Conservation (phyloP, 129 eudicot species). For the Escallonia herrerae region DNA sequence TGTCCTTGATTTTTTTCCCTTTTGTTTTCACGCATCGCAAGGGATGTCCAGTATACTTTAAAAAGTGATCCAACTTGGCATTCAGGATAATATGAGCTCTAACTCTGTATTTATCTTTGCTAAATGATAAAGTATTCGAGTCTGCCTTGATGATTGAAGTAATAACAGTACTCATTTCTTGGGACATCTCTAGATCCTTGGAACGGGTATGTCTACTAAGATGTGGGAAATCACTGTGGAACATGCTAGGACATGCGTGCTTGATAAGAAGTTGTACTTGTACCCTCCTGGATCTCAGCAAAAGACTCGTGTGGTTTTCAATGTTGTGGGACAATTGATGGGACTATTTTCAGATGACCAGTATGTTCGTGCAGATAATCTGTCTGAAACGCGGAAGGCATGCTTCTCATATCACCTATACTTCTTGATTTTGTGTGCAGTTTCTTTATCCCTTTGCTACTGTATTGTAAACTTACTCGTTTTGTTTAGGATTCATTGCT, state of each 20-base stretch:
- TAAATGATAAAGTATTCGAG: neutral
- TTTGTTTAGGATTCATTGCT: too few species aligned
- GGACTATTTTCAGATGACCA: slow-evolving; percentile 58
- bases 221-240: slow-evolving; percentile 55
- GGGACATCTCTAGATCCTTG: slow-evolving; percentile 56
- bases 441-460: neutral
- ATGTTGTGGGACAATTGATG: slow-evolving; percentile 66
- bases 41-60: too few species aligned
- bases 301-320: slow-evolving; percentile 65
- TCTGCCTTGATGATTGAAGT: neutral
- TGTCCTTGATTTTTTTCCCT: too few species aligned
- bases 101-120: too few species aligned
- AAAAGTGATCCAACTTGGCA: too few species aligned
- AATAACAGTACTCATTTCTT: neutral
- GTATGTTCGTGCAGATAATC: slow-evolving; percentile 38
- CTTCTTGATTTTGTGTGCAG: neutral
- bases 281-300: slow-evolving; percentile 44
- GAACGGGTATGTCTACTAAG: slow-evolving; percentile 80
- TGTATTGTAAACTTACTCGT: too few species aligned
- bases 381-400: slow-evolving; percentile 62
- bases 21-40: too few species aligned
- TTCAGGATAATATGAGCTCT: too few species aligned
- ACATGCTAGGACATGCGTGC: slow-evolving; percentile 61
- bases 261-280: slow-evolving; percentile 56
- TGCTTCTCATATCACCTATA: slow-evolving; percentile 1